Conservation (phyloP, 1,284 basidiomycete genomes). For the Golubevia pallescens region DNA sequence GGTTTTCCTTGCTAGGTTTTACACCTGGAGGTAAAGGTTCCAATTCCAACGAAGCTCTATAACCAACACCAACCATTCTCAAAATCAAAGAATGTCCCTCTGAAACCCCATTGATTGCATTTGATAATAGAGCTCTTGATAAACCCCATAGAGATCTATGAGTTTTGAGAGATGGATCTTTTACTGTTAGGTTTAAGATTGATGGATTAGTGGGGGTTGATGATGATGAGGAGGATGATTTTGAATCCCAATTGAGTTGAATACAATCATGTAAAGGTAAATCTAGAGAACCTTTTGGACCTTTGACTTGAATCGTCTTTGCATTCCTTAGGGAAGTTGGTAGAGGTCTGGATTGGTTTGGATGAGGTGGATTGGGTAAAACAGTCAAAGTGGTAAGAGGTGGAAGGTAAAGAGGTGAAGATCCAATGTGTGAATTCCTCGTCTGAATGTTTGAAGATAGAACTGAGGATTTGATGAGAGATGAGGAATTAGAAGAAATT, state of each 20-base stretch:
- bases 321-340: slow-evolving; percentile 36
- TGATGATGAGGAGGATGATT: neutral
- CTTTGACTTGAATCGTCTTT: slow-evolving; percentile 39
- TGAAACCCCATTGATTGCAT: slow-evolving; percentile 88
- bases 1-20: no score
- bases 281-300: slow-evolving; percentile 43
- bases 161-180: slow-evolving; percentile 74
- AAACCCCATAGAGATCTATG: slow-evolving; percentile 92
- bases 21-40: slow-evolving; percentile 69
- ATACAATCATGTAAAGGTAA: slow-evolving; percentile 51
- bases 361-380: slow-evolving; percentile 49
- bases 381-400: slow-evolving; percentile 27
- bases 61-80: slow-evolving; percentile 92
- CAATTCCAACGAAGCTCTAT: slow-evolving; percentile 83
- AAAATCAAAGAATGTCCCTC: slow-evolving; percentile 83
- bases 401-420: slow-evolving; percentile 40
- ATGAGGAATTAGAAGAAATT: neutral
- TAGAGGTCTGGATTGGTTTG: slow-evolving; percentile 43
- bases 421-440: slow-evolving; percentile 44
- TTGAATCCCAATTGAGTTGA: slow-evolving; percentile 12
- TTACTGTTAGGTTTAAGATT: slow-evolving; percentile 69
- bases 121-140: slow-evolving; percentile 84
- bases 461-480: slow-evolving; percentile 5
- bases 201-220: neutral
- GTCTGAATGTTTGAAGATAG: neutral